Base-by-base conservation (phyloP, 2,329 filamentous ascomycete species). In the Drechslerella coelobrocha region DNA sequence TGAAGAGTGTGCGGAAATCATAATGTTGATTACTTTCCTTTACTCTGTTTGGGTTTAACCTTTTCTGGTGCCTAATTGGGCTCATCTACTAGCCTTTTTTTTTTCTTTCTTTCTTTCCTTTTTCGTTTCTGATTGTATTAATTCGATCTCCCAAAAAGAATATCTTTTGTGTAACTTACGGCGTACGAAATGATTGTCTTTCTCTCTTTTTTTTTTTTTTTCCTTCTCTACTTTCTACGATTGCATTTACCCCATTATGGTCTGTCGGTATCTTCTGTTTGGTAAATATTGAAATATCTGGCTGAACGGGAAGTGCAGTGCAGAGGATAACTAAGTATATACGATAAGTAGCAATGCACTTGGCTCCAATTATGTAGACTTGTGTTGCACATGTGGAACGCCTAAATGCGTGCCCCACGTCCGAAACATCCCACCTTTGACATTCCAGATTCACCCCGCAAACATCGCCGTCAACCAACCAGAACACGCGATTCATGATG, bases 1-100 rank as follows among this genome's bases (percentile, higher is more conserved):
- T 99, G 93, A 86, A 87, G 55, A 88, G 85, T 78, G 85, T 84
- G 73, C 79, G 81, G 61, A 73, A 71, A 59, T 65, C 73, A 63
- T 73, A 74, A 68, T 72, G 55, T 72, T 68, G 45, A 24, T 41
- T 47, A 14, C 53, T n/a, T 41, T 37, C 34, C 43, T 19, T 61
- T 75, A 68, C 72, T 68, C 54, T 61, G 73, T 51, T 73, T 61
- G 52, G 68, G 68, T 62, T 65, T 37, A 17, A 56, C 62, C 62
- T 43, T 59, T 61, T 56, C 45, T 66, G 17, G 41, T 21, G 41
- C 41, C 19, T 45, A 4, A 19, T 19, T 10, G 4, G 41, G 41
- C 41, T 19, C 41, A 6, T 14, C 41, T 2, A 17, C 14, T 19
- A 9, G 41, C 7, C 4, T 8, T 4, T 17, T 41, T 14, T 39